Conservation (phyloP, 192 early-diverging fungal species). For the Linnemannia elongata region DNA sequence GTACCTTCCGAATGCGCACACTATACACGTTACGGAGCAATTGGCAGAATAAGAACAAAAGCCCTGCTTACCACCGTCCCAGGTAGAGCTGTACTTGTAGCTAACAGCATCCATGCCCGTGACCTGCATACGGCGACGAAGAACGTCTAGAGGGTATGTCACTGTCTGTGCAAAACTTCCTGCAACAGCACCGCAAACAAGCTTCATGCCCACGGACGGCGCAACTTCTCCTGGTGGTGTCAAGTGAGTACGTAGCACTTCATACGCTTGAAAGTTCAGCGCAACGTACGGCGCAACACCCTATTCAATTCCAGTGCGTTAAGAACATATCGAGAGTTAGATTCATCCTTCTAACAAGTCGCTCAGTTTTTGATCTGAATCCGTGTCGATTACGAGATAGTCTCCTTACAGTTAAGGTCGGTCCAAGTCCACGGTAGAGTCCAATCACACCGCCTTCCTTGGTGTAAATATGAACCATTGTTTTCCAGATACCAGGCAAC, state of each 20-base stretch:
- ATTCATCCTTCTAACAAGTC: background rate
- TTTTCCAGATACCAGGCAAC: slow-evolving; percentile 78
- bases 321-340: background rate
- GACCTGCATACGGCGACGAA: slow-evolving; percentile 86
- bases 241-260: slow-evolving; percentile 78
- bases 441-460: slow-evolving; percentile 82
- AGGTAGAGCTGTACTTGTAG: slow-evolving; percentile 81
- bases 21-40: background rate
- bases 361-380: background rate
- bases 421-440: slow-evolving; percentile 79
- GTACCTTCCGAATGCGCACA: background rate
- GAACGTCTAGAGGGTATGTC: slow-evolving; percentile 85
- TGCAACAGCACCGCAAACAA: slow-evolving; percentile 81
- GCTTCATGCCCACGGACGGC: slow-evolving; percentile 73
- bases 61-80: slow-evolving; percentile 68
- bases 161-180: slow-evolving; percentile 87
- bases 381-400: background rate
- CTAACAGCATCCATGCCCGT: slow-evolving; percentile 75
- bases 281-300: slow-evolving; percentile 88
- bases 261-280: slow-evolving; percentile 87
- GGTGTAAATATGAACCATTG: slow-evolving; percentile 73
- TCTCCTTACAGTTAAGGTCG: slow-evolving; percentile 70
- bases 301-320: slow-evolving; percentile 16
- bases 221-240: slow-evolving; percentile 70
- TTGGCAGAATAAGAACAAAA: background rate